Conservation (phyloP, 2,329 filamentous ascomycete genomes). For the Cryoendolithus antarcticus region DNA sequence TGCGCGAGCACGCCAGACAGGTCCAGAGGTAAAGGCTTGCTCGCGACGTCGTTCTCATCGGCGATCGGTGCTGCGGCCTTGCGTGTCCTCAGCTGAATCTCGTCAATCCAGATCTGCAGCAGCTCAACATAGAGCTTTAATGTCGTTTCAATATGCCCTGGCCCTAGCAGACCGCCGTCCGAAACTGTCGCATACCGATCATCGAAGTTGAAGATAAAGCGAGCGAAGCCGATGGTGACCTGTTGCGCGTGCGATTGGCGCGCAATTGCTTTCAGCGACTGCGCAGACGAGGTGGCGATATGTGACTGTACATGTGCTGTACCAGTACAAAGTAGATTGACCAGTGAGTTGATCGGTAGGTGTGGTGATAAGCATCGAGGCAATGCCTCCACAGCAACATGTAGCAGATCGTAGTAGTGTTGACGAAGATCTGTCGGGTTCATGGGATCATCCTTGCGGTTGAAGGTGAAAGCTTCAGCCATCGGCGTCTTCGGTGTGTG, state of each 20-base stretch:
- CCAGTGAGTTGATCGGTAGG: conserved; percentile 83
- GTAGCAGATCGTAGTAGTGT: conserved; percentile 86
- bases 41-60: conserved; percentile 40
- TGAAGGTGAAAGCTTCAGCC: conserved; percentile 84
- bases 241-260: conserved; percentile 85
- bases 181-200: conserved; percentile 96
- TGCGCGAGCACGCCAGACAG: conserved; percentile 80
- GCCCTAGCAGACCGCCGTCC: conserved; percentile 89
- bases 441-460: conserved; percentile 66
- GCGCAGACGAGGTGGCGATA: conserved; percentile 82
- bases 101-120: conserved; percentile 93
- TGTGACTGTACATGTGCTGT: conserved; percentile 90
- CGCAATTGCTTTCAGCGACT: conserved; percentile 90
- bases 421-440: conserved; percentile 72
- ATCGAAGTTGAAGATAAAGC: conserved; percentile 98
- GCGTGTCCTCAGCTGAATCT: conserved; percentile 75
- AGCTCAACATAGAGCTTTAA: conserved; percentile 86
- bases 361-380: conserved; percentile 86
- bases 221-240: conserved; percentile 89
- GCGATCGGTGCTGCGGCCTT: conserved; percentile 47
- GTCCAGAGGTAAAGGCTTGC: conserved; percentile 44
- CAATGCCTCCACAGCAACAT: conserved; percentile 88
- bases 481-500: conserved; percentile 89
- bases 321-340: conserved; percentile 90
- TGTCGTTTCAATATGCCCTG: conserved; percentile 89